Conservation (phyloP, 208 protist species). For the Leptomonas seymouri region DNA sequence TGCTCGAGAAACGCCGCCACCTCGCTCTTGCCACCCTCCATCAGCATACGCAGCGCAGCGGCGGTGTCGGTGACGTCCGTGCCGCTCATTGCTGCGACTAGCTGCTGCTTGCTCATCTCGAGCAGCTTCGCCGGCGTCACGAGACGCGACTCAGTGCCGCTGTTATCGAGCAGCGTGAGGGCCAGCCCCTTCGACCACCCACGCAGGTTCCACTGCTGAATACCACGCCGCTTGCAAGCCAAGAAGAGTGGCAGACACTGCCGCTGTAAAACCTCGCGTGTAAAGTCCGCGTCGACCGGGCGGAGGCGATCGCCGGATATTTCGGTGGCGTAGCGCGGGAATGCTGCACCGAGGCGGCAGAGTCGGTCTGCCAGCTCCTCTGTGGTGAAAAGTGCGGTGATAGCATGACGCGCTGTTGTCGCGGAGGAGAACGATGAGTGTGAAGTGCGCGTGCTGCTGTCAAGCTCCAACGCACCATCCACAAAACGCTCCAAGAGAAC, state of each 20-base stretch:
- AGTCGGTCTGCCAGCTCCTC: slow-evolving; percentile 69
- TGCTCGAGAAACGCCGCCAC: slow-evolving; percentile 29
- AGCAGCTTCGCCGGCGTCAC: slow-evolving; percentile 27
- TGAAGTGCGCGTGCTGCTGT: slow-evolving; percentile 3
- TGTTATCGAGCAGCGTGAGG: slow-evolving; percentile 34
- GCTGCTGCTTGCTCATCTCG: slow-evolving; percentile 19
- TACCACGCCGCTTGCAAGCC: slow-evolving; percentile 32
- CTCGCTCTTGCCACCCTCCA: slow-evolving; percentile 26
- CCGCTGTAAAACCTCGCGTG: slow-evolving; percentile 34
- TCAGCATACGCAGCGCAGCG: slow-evolving; percentile 25
- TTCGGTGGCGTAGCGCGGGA: slow-evolving; percentile 39
- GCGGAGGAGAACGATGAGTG: no score
- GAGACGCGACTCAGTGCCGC: slow-evolving; percentile 31
- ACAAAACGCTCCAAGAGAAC: slow-evolving; percentile 22
- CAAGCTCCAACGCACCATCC: slow-evolving; percentile 31
- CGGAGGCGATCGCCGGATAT: slow-evolving; percentile 29
- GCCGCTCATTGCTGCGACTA: slow-evolving; percentile 11
- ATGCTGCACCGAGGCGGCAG: slow-evolving; percentile 55
- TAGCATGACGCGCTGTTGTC: not conserved
- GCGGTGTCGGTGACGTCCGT: slow-evolving; percentile 20
- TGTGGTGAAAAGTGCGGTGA: not conserved
- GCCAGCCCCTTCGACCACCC: slow-evolving; percentile 24
- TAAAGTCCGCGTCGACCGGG: slow-evolving; percentile 27
- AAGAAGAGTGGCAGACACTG: slow-evolving; percentile 41
- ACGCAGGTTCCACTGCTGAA: slow-evolving; percentile 56